Percentiles rank a stretch among this genome's conserved stretches.
Evolutionary conservation across 257 asterid species (phyloP).

Genomic region (Scutellaria barbata): DNA sequence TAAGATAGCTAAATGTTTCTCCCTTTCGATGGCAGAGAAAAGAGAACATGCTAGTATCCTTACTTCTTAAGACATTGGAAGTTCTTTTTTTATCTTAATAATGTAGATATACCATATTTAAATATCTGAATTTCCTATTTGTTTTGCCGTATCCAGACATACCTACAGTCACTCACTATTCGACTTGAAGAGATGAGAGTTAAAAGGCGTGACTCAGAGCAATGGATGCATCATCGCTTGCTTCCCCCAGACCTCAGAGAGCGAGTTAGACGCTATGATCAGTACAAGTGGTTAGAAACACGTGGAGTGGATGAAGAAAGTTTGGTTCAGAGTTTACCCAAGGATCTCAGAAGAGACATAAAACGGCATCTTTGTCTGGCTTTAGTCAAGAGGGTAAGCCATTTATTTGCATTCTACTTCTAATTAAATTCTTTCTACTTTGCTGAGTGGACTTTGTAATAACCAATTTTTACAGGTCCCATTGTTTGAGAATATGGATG

Average conservation of each 20-base stretch:
- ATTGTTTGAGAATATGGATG: slow-evolving; percentile 93
- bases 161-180: slow-evolving; percentile 95
- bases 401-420: slow-evolving; percentile 12
- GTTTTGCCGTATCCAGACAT: slow-evolving; percentile 61
- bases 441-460: background rate
- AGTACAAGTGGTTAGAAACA: slow-evolving; percentile 97
- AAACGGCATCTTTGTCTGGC: slow-evolving; percentile 99
- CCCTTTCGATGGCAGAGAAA: background rate
- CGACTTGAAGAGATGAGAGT: slow-evolving; percentile 99
- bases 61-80: background rate
- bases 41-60: no score
- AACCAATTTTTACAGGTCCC: slow-evolving; percentile 69
- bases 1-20: background rate
- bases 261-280: slow-evolving; percentile 95
- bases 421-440: background rate
- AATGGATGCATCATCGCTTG: slow-evolving; percentile 99
- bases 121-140: slow-evolving; percentile 18
- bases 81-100: slow-evolving; percentile 4
- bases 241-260: slow-evolving; percentile 92
- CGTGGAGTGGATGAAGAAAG: slow-evolving; percentile 97
- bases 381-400: slow-evolving; percentile 86
- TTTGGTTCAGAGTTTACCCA: slow-evolving; percentile 88
- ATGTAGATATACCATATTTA: slow-evolving; percentile 14
- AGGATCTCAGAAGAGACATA: slow-evolving; percentile 96
- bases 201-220: slow-evolving; percentile 98